These are phyloP conservation scores for Emergomyces orientalis DNA, from an alignment of 2,329 filamentous ascomycete species.

Conservation along the genomic window DNA sequence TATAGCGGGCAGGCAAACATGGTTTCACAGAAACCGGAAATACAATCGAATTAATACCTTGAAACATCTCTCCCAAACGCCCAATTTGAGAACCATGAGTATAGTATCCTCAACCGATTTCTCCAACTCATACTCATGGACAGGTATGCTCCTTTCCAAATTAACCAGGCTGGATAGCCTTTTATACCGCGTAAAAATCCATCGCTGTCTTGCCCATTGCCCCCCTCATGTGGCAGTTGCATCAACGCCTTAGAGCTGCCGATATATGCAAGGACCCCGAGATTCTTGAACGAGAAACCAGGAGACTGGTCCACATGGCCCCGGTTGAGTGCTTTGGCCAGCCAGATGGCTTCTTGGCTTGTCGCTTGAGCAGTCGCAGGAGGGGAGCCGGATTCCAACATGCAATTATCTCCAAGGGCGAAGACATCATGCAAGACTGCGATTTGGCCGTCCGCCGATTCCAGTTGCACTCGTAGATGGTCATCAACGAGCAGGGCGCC, in stretches of 20 bases:
- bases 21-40: too few species aligned
- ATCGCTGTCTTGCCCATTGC: constrained; percentile 14
- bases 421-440: constrained; percentile 46
- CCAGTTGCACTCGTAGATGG: constrained; percentile 47
- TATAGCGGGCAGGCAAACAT: neutral
- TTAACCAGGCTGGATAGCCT: constrained; percentile 33
- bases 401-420: constrained; percentile 49
- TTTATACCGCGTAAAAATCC: constrained; percentile 31
- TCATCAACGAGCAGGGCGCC: constrained; percentile 48
- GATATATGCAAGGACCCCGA: constrained; percentile 52
- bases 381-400: constrained; percentile 42
- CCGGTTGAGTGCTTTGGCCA: constrained; percentile 47
- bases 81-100: constrained; percentile 36
- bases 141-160: constrained; percentile 39
- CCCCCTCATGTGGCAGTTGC: constrained; percentile 36
- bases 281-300: constrained; percentile 47
- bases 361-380: constrained; percentile 53
- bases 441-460: constrained; percentile 26
- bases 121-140: constrained; percentile 41
- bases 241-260: constrained; percentile 50
- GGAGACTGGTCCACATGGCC: constrained; percentile 28
- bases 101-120: constrained; percentile 34
- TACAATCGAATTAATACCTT: constrained; percentile 26
- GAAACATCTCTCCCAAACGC: constrained; percentile 39
- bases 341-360: constrained; percentile 50